These are phyloP conservation scores for Gryganskiella cystojenkinii DNA, from an alignment of 192 early-diverging fungal species.

Conservation along the genomic window DNA sequence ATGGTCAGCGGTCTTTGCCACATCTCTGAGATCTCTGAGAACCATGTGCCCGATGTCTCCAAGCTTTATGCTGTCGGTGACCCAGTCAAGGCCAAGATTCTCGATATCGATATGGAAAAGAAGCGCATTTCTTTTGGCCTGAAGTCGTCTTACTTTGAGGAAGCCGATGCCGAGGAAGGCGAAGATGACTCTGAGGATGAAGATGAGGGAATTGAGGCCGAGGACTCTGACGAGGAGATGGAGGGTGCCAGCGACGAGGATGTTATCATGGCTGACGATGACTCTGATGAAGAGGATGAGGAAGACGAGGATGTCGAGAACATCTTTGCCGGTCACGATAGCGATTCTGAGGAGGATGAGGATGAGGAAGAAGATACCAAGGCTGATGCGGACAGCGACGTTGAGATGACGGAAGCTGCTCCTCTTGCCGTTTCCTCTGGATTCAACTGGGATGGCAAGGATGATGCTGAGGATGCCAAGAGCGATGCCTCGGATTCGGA, in stretches of 20 bases:
- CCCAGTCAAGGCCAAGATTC: conserved; percentile 81
- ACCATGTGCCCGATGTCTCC: conserved; percentile 72
- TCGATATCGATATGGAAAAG: conserved; percentile 77
- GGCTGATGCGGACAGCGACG: conserved; percentile 36
- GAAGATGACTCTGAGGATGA: conserved; percentile 44
- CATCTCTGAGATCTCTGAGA: conserved; percentile 86
- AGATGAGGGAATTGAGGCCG: conserved; percentile 20
- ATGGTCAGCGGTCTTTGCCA: conserved; percentile 88
- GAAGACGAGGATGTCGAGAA: conserved; percentile 25
- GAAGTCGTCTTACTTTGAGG: conserved; percentile 87
- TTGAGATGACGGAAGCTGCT: conserved; percentile 44
- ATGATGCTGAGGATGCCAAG: conserved; percentile 52
- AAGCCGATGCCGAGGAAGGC: conserved; percentile 57
- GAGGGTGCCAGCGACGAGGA: conserved; percentile 26
- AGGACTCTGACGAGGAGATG: conserved; percentile 19
- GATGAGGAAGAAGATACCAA: conserved; percentile 12
- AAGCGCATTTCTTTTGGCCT: conserved; percentile 81
- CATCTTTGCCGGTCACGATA: conserved; percentile 44
- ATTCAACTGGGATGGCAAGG: conserved; percentile 53
- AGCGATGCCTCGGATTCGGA: conserved; percentile 47
- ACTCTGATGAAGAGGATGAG: conserved; percentile 48
- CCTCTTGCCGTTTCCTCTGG: conserved; percentile 24
- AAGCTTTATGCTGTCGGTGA: conserved; percentile 87
- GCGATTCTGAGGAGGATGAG: conserved; percentile 38
- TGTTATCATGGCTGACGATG: conserved; percentile 53